Evolutionary conservation across 305 asterid species (phyloP), one percentile per base, ranked within the genome.

Genomic region (Fraxinus baroniana): DNA sequence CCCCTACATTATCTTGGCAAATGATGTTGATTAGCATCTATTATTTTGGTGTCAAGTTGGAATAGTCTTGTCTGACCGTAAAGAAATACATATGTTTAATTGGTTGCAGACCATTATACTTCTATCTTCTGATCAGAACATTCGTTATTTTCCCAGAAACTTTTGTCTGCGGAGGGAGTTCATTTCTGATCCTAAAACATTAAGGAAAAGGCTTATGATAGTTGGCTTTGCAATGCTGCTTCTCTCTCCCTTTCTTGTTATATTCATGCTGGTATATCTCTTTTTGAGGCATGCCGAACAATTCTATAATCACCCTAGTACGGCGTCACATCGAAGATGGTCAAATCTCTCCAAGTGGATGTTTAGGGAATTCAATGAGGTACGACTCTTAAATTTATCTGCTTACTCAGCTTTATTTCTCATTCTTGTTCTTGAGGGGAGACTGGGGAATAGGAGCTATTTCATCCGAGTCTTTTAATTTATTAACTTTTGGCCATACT

Each of bases 201-300:
- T 94, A 82, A 90, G 87, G 93, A 97, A 91, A 90, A 92, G 97
- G 90, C 97, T 97, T 78, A 88, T 90, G 97, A 90, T 97, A 82
- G 98, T 97, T 80, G 99, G 99, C 78, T 87, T 94, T 77, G 90
- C 78, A 66, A 90, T 93, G 90, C 93, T 97, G 37, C 89, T 97
- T 28, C 93, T 97, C 73, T 94, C 99, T 20, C 99, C 99, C 15
- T 94, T 94, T 83, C 97, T 97, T 4, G 95, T 93, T 77, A 94
- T 97, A 85, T 97, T 94, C 90, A 97, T 97, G 98, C 88, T 97
- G 84, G 98, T 93, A 15, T 97, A 91, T 91, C 98, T 94, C 86
- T 97, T 97, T 90, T 87, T 94, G 90, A 92, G 98, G 87, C 98
- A 97, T 78, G 99, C 98, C 39, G 99, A 94, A 81, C 98, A 97